Evolutionary conservation across 306 rosid genomes (phyloP), one percentile per base, ranked within the genome.

Genomic region (Cicer cuneatum): DNA sequence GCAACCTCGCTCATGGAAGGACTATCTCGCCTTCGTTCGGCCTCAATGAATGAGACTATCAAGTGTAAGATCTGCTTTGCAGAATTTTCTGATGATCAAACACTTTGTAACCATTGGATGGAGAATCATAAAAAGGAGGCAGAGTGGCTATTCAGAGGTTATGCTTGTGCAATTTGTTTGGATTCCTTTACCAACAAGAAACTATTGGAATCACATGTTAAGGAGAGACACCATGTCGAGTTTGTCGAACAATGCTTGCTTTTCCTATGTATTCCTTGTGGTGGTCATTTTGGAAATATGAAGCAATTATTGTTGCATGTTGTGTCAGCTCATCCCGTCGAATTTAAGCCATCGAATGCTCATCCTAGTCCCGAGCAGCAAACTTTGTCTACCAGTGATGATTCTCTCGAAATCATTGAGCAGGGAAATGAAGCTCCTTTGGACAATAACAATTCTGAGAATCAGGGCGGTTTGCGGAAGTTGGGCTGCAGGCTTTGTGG

Each of bases 191-290:
- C 94, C 10, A 86, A 88, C 67, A 88, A 82, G 81, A 88, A 91
- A 66, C 82, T 89, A 24, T 43, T 93, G 78, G 96, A 89, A 82
- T 78, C 83, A 11, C 97, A 93, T 60, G 91, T 93, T 58, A 91
- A 85, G 71, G 91, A 89, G 80, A 89, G 97, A 71, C 98, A 93
- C 79, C 86, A 54, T 47, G 97, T 86, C 53, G 81, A 71, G 71
- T 91, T 91, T 74, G 85, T 85, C 21, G 92, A 93, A 69, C 92
- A 93, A 38, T 89, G 96, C 84, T 76, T 91, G 93, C 98, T 89
- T 81, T 77, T 93, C 58, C 92, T 83, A 82, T 93, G 97, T 53
- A 93, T 86, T 82, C 91, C 96, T 68, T 93, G 98, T 78, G 87
- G 97, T 68, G 83, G 83, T 69, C 90, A 91, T 74, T 91, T 93